Conservation (phyloP, 108 stramenopile species). For the Stephanodiscus triporus region DNA sequence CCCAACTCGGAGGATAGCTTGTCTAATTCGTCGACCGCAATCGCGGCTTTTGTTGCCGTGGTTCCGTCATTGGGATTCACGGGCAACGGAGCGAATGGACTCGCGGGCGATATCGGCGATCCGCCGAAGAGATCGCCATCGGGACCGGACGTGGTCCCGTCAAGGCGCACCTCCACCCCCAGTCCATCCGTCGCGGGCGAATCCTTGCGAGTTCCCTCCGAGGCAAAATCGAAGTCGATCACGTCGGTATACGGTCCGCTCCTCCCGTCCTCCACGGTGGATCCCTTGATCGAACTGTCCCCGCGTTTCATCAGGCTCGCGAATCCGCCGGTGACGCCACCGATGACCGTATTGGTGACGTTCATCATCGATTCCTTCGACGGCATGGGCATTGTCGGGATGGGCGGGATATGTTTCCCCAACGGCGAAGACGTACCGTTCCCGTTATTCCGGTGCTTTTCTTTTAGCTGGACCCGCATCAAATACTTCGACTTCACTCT, state of each 20-base stretch:
- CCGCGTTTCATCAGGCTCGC: conserved; percentile 24
- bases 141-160: conserved; percentile 5
- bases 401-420: conserved; percentile 7
- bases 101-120: background rate
- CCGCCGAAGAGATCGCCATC: background rate
- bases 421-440: background rate
- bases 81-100: background rate
- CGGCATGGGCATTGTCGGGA: background rate
- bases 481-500: conserved; percentile 64
- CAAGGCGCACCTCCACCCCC: conserved; percentile 1
- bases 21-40: conserved; percentile 13
- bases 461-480: conserved; percentile 42
- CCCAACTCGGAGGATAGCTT: conserved; percentile 14
- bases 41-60: background rate
- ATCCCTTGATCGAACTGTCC: background rate
- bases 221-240: background rate
- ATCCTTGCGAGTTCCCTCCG: background rate
- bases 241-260: background rate
- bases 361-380: conserved; percentile 41
- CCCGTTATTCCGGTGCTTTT: conserved; percentile 50
- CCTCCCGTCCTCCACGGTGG: background rate
- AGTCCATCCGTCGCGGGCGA: background rate
- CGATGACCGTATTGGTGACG: conserved; percentile 36
- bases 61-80: background rate
- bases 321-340: conserved; percentile 36